Base-by-base conservation (phyloP, 2,329 filamentous ascomycete species). In the Blastomyces gilchristii region DNA sequence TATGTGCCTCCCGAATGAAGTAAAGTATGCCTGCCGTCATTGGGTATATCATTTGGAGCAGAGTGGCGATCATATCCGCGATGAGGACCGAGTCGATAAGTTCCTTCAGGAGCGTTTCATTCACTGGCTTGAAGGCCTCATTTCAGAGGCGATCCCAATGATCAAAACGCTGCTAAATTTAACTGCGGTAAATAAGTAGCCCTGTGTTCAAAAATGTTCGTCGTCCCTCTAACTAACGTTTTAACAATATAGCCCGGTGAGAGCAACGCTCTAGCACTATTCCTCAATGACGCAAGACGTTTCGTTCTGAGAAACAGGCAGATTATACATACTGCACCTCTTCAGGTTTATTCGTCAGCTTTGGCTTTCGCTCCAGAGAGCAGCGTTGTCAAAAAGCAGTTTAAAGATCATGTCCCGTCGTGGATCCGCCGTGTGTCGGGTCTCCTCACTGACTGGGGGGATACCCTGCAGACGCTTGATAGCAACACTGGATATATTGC, bases 311-410 rank as follows among this genome's bases (percentile, higher is more conserved):
- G 66, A 53, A 70, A 71, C 63, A 34, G 64, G 22, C 65, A 69
- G 12, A 68, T 75, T 39, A 66, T 70, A 45, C 66, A 73, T 45
- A 58, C 60, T 49, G 69, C 69, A 12, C 75, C 75, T 12, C 71
- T 77, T 31, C 73, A 77, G 65, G 54, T 73, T 18, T 76, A 77
- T 64, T 68, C 22, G 31, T 71, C 70, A 11, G 75, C 71, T 4
- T 63, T 76, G 0, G 53, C 72, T 16, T 77, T 76, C 63, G 64
- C 67, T 31, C 74, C 74, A 31, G 58, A 49, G 62, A 61, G 28
- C 14, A 71, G 69, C 59, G 63, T 70, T 14, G 64, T 75, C 34
- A 65, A 69, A 59, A 66, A 66, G 41, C 58, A 59, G 4, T 74
- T 72, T 65, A 11, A 62, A 34, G 31, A 58, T 34, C 43, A 67